Evolutionary conservation across 768 basidiomycete genomes (phyloP).

Genomic region (Phylloporus rhodoxanthus): DNA sequence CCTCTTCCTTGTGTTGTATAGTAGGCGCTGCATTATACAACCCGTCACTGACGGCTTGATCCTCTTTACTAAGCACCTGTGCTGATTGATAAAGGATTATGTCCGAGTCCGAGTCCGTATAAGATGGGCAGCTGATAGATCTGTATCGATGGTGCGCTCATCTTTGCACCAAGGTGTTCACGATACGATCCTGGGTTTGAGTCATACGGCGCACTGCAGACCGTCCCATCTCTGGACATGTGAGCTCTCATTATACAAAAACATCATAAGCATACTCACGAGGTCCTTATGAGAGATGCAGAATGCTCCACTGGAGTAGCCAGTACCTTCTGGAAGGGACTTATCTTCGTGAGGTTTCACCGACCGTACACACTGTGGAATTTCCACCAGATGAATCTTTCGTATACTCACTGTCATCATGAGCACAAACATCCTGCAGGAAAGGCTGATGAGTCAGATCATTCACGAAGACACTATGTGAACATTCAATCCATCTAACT

Average conservation of each 20-base stretch:
- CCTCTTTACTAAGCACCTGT: not conserved
- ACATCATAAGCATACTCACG: constrained; percentile 1
- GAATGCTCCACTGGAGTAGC: not conserved
- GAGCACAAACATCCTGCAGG: not conserved
- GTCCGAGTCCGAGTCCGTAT: not conserved
- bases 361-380: not conserved
- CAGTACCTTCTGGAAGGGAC: not conserved
- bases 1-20: too few relatives aligned
- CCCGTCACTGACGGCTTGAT: not conserved
- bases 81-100: not conserved
- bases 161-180: not conserved
- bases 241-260: not conserved
- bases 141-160: not conserved
- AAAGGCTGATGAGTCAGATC: too few relatives aligned
- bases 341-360: not conserved
- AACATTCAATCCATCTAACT: not conserved
- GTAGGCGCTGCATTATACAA: too few relatives aligned
- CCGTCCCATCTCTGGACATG: not conserved
- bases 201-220: not conserved
- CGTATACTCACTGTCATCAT: not conserved
- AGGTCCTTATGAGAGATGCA: not conserved
- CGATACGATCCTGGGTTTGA: not conserved
- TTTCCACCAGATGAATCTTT: not conserved
- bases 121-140: not conserved
- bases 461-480: constrained; percentile 7